Base-by-base conservation (phyloP, 2,329 filamentous ascomycete species). In the Sclerotinia sclerotiorum region DNA sequence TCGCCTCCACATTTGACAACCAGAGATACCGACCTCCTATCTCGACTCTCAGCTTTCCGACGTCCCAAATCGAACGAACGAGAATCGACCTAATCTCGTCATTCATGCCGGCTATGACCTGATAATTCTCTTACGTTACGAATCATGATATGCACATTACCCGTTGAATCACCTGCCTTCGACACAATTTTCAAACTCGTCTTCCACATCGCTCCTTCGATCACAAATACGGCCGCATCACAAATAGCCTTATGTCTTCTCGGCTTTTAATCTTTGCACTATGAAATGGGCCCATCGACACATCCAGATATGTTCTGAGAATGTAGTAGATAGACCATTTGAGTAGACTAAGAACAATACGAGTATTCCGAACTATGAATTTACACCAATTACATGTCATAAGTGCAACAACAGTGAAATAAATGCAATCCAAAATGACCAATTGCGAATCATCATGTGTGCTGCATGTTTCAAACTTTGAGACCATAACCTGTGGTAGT, bases 71-170 rank as follows among this genome's bases (percentile, higher is more conserved):
- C 70, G 73, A 77, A 76, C 76, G 72, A 69, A 77, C 76, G 77
- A 78, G 77, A 78, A 78, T 74, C 77, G 77, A 72, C 77, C 74
- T 77, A 77, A 78, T 78, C 77, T 78, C 77, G 76, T 76, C 73
- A 74, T 76, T 74, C 75, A 77, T 76, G 76, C 64, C 75, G 73
- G 73, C 75, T 76, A 77, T 75, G 76, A 78, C 76, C 76, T 69
- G 64, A 70, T 72, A 72, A 70, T 74, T 76, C 73, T 75, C 72
- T 69, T 75, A 76, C 76, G 74, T 77, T 74, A 77, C 75, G 73
- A 76, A 72, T 70, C 68, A 74, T 69, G 66, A 71, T 65, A 70
- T 69, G 69, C 69, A 73, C 70, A 64, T 72, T 73, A 70, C 69
- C 70, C 68, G 65, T 58, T 67, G 69, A 68, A 55, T 66, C 63